Percentiles rank a stretch among this genome's conserved stretches.
These are phyloP conservation scores for Tympanopsis confertula DNA, from an alignment of 2,329 filamentous ascomycete genomes.

Conservation along the genomic window DNA sequence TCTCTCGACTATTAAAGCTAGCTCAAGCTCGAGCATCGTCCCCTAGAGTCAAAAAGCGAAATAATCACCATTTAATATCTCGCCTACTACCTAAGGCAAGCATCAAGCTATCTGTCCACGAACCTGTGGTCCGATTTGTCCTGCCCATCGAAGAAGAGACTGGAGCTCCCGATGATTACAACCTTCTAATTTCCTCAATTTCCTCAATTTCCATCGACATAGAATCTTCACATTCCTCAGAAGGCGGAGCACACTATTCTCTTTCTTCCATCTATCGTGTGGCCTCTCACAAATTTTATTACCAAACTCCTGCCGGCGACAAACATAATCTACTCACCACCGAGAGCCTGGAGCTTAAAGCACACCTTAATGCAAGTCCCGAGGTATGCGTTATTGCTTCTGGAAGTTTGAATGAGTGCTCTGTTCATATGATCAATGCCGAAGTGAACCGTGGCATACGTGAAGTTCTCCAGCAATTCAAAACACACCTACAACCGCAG, in stretches of 20 bases:
- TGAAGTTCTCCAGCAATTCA: slow-evolving; percentile 56
- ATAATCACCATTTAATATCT: slow-evolving; percentile 45
- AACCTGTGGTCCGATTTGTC: slow-evolving; percentile 61
- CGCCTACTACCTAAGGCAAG: slow-evolving; percentile 59
- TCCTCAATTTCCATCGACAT: slow-evolving; percentile 63
- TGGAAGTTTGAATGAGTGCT: slow-evolving; percentile 57
- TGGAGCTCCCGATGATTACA: slow-evolving; percentile 44
- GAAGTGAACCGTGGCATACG: slow-evolving; percentile 63
- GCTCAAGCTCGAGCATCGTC: slow-evolving; percentile 21
- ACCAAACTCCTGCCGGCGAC: slow-evolving; percentile 54
- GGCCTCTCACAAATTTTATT: slow-evolving; percentile 59
- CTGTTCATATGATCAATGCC: slow-evolving; percentile 56
- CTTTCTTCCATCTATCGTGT: slow-evolving; percentile 53
- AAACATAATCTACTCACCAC: slow-evolving; percentile 57
- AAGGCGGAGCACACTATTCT: slow-evolving; percentile 54
- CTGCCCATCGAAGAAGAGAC: slow-evolving; percentile 44
- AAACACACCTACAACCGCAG: slow-evolving; percentile 37
- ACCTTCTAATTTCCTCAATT: slow-evolving; percentile 60
- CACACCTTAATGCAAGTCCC: slow-evolving; percentile 54
- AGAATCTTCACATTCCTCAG: slow-evolving; percentile 59
- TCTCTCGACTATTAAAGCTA: slow-evolving; percentile 53
- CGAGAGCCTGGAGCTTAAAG: slow-evolving; percentile 55
- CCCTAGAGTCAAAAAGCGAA: slow-evolving; percentile 17
- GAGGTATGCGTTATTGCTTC: slow-evolving; percentile 54
- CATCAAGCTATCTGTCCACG: slow-evolving; percentile 64